These are phyloP conservation scores for Xylaria sp. DNA, from an alignment of 2,329 filamentous ascomycete genomes.

Conservation along the genomic window DNA sequence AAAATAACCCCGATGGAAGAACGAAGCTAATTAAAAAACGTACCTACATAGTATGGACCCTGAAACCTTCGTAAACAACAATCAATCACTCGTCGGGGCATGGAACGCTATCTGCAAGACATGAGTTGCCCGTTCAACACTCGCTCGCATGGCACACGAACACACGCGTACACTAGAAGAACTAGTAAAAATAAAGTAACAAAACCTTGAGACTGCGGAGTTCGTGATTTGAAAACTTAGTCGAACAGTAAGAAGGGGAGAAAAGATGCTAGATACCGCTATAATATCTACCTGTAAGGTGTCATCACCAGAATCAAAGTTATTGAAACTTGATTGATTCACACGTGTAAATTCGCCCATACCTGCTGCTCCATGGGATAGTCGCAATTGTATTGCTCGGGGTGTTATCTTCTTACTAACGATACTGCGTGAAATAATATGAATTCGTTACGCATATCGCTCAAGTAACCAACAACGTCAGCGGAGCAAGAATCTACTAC, in stretches of 20 bases:
- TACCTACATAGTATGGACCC: conserved; percentile 41
- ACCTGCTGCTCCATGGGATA: background rate
- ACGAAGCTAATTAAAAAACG: background rate
- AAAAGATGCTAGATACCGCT: background rate
- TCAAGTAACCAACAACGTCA: background rate
- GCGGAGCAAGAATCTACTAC: background rate
- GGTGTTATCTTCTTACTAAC: background rate
- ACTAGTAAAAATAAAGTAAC: background rate
- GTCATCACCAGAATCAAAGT: background rate
- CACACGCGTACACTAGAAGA: background rate
- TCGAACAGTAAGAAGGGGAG: background rate
- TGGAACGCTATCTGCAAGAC: conserved; percentile 47
- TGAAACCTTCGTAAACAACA: conserved; percentile 40
- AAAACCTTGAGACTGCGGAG: background rate
- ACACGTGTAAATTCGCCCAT: background rate
- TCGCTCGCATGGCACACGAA: background rate
- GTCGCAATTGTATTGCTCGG: background rate
- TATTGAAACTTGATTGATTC: background rate
- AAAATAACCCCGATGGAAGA: background rate
- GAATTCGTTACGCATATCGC: background rate
- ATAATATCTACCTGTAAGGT: background rate
- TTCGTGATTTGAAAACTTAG: background rate
- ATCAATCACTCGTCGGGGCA: conserved; percentile 43
- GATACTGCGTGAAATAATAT: background rate
- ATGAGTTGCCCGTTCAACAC: background rate